Percentiles rank a stretch among this genome's conserved stretches.
phyloP scores from a whole-genome alignment of 495 filamentous ascomycete species.

The Bathelium albidoporum region DNA sequence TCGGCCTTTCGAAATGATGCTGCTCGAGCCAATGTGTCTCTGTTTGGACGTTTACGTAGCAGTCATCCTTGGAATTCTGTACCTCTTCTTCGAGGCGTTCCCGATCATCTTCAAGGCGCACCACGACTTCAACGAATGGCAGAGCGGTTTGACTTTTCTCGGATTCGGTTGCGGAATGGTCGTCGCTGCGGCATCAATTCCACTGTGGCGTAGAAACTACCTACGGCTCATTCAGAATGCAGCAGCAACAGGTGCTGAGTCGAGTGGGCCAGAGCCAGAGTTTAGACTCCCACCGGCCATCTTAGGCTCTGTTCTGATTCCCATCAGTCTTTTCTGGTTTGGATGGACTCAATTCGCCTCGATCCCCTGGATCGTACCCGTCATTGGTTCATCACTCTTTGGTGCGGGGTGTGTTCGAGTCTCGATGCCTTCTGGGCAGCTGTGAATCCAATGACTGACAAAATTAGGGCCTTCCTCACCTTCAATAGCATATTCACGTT shows the following conservation, averaged over 20 bases:
- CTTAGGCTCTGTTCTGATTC: conserved; percentile 45
- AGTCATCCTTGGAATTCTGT: conserved; percentile 83
- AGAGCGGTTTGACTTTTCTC: conserved; percentile 40
- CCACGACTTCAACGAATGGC: conserved; percentile 57
- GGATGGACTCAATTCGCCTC: conserved; percentile 58
- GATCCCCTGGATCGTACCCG: conserved; percentile 69
- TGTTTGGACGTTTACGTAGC: conserved; percentile 86
- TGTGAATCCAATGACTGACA: conserved; percentile 23
- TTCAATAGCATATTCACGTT: conserved; percentile 86
- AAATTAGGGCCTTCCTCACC: conserved; percentile 49
- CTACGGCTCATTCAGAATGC: conserved; percentile 53
- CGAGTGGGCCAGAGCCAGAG: conserved; percentile 39
- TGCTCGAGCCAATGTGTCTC: conserved; percentile 88
- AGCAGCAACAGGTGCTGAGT: conserved; percentile 36
- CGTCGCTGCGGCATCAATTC: conserved; percentile 53
- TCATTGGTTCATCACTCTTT: conserved; percentile 19
- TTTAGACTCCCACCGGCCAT: conserved; percentile 20
- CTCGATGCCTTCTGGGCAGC: conserved; percentile 44
- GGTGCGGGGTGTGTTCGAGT: conserved; percentile 29
- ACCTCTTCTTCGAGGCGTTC: conserved; percentile 69
- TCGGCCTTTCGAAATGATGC: conserved; percentile 73
- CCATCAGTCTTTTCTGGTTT: conserved; percentile 75
- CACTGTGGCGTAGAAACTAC: conserved; percentile 63
- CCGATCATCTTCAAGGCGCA: conserved; percentile 67
- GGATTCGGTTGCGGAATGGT: conserved; percentile 27